phyloP scores from a whole-genome alignment of 1,284 basidiomycete genomes.

The Anthracocystis setariae region DNA sequence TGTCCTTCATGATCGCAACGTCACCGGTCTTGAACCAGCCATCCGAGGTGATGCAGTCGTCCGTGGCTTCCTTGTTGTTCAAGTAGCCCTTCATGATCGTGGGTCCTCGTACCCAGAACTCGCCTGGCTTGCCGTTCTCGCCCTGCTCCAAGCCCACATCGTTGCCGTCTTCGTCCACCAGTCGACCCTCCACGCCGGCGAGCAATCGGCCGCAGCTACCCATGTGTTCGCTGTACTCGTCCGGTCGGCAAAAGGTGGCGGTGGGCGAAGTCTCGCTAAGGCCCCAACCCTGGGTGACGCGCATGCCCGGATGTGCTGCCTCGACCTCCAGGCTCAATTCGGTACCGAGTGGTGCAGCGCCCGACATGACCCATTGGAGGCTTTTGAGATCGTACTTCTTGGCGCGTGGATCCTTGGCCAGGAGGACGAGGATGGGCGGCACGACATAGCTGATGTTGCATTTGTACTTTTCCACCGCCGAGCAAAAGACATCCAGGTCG shows the following conservation, averaged over 20 bases:
- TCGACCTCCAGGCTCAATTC: conserved; percentile 74
- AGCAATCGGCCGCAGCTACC: conserved; percentile 74
- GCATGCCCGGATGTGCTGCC: conserved; percentile 69
- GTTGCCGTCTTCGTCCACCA: conserved; percentile 73
- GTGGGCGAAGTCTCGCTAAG: conserved; percentile 80
- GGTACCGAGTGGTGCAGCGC: conserved; percentile 82
- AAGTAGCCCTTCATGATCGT: conserved; percentile 57
- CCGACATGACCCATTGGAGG: conserved; percentile 75
- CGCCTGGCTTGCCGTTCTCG: conserved; percentile 69
- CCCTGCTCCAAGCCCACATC: conserved; percentile 69
- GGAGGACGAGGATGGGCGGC: conserved; percentile 82
- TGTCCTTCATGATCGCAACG: conserved; percentile 51
- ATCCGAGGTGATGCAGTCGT: conserved; percentile 52
- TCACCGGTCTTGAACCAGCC: conserved; percentile 60
- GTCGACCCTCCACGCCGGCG: conserved; percentile 80
- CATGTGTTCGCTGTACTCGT: conserved; percentile 49
- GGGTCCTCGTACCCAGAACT: conserved; percentile 46
- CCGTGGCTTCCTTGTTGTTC: conserved; percentile 46
- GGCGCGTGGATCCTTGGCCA: conserved; percentile 80
- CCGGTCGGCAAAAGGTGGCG: conserved; percentile 65
- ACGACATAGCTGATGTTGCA: conserved; percentile 78
- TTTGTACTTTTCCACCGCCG: conserved; percentile 75
- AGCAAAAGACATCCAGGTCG: conserved; percentile 78
- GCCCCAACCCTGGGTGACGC: conserved; percentile 73
- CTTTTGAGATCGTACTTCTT: conserved; percentile 77